Conservation (phyloP, 2,329 filamentous ascomycete species). For the Venturia pyrina region DNA sequence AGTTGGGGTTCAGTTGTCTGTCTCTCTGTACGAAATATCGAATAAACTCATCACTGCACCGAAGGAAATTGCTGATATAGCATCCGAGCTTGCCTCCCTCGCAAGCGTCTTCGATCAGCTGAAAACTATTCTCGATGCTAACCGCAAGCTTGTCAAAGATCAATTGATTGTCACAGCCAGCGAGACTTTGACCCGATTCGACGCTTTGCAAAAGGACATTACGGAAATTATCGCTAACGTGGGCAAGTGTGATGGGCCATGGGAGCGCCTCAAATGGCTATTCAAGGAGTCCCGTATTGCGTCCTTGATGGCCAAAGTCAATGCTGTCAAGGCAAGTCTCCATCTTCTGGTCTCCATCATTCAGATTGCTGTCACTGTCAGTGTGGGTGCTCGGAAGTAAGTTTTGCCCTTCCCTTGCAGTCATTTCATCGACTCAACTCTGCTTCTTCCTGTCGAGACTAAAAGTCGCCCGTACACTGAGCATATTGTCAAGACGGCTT, state of each 20-base stretch:
- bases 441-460: neutral
- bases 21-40: slow-evolving; percentile 7
- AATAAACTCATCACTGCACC: slow-evolving; percentile 7
- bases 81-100: neutral
- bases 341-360: slow-evolving; percentile 6
- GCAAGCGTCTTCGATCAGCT: neutral
- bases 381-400: neutral
- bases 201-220: slow-evolving; percentile 1
- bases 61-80: slow-evolving; percentile 6
- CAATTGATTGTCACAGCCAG: neutral
- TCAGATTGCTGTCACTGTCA: slow-evolving; percentile 3
- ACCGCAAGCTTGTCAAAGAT: neutral
- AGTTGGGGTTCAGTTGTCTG: slow-evolving; percentile 4
- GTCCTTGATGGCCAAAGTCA: slow-evolving; percentile 2
- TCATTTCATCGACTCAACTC: neutral
- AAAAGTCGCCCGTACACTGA: no score
- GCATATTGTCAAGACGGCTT: no score
- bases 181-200: slow-evolving; percentile 1
- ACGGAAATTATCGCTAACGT: neutral
- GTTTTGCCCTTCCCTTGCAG: neutral
- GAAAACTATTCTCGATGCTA: neutral
- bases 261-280: slow-evolving; percentile 5
- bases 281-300: slow-evolving; percentile 1
- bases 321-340: neutral
- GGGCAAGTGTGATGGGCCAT: neutral